These are phyloP conservation scores for Termitomyces sp. DNA, from an alignment of 768 basidiomycete species.

Conservation along the genomic window DNA sequence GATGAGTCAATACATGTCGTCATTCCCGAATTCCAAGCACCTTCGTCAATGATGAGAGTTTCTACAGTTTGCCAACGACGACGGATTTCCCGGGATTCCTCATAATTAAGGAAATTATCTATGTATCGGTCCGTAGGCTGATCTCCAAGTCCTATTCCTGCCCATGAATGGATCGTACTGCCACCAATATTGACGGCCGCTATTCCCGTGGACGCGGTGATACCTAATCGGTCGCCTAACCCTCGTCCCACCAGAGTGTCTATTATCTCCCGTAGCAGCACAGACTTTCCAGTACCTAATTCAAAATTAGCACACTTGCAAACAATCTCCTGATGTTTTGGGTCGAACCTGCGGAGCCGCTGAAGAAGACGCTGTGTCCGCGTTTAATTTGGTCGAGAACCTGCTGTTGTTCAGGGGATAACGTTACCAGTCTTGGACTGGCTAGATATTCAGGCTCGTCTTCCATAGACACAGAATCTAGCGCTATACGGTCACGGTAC, in stretches of 20 bases:
- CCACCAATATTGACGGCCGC: conserved; percentile 85
- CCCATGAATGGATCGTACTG: conserved; percentile 79
- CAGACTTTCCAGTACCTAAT: conserved; percentile 78
- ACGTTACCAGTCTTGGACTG: conserved; percentile 17
- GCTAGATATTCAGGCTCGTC: neutral
- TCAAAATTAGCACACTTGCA: neutral
- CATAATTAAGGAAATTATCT: conserved; percentile 47
- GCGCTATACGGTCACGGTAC: no score
- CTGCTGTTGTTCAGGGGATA: conserved; percentile 49
- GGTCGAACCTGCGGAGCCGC: conserved; percentile 69
- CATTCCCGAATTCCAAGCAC: conserved; percentile 35
- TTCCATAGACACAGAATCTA: neutral
- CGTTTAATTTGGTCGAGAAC: conserved; percentile 51
- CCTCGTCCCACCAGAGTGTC: conserved; percentile 26
- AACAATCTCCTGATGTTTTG: neutral
- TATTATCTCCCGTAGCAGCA: conserved; percentile 76
- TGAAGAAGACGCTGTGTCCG: conserved; percentile 76
- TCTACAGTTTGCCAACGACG: conserved; percentile 59
- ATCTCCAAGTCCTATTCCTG: conserved; percentile 73
- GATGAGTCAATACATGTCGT: neutral
- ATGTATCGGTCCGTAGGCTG: conserved; percentile 49
- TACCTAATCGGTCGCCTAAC: conserved; percentile 36
- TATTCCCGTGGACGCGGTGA: conserved; percentile 79
- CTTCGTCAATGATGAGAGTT: conserved; percentile 83
- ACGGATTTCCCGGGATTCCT: conserved; percentile 33